Conservation (phyloP, 352 stramenopile species). For the Thraustotheca clavata region DNA sequence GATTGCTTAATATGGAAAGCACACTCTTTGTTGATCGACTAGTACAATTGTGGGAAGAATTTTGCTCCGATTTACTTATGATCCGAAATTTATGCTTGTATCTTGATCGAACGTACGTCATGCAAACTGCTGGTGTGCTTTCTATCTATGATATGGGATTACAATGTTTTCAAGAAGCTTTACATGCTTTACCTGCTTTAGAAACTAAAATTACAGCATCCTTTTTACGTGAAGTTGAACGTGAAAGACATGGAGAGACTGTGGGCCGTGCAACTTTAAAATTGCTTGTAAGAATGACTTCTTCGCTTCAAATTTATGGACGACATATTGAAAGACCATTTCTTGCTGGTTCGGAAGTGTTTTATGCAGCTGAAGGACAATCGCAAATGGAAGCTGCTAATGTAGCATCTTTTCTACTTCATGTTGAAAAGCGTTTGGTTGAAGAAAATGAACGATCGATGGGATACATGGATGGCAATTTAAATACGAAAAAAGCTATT, state of each 20-base stretch:
- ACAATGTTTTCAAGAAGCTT: conserved; percentile 20
- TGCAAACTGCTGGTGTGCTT: conserved; percentile 70
- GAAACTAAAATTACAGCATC: conserved; percentile 12
- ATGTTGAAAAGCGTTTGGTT: conserved; percentile 79
- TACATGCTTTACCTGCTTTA: conserved; percentile 1
- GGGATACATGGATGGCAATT: conserved; percentile 56
- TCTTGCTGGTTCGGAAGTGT: conserved; percentile 74
- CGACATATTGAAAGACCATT: conserved; percentile 81
- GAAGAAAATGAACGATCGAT: conserved; percentile 72
- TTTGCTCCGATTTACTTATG: conserved; percentile 88
- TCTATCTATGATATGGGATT: conserved; percentile 91
- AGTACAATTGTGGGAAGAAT: conserved; percentile 70
- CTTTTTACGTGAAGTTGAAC: conserved; percentile 39
- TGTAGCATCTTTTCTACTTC: conserved; percentile 78
- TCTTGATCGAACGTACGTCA: conserved; percentile 86
- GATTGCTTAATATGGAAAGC: conserved; percentile 15
- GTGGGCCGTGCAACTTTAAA: conserved; percentile 79
- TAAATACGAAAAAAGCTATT: conserved; percentile 63
- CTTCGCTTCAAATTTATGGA: conserved; percentile 80
- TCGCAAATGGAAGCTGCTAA: conserved; percentile 43
- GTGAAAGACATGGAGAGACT: conserved; percentile 78
- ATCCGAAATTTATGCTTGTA: conserved; percentile 93
- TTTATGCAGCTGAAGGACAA: conserved; percentile 78
- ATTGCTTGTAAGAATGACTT: conserved; percentile 74
- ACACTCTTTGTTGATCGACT: conserved; percentile 13